Evolutionary conservation across 1,139 yeast species (phyloP).

Genomic region (Saccharomycopsis hybrid): DNA sequence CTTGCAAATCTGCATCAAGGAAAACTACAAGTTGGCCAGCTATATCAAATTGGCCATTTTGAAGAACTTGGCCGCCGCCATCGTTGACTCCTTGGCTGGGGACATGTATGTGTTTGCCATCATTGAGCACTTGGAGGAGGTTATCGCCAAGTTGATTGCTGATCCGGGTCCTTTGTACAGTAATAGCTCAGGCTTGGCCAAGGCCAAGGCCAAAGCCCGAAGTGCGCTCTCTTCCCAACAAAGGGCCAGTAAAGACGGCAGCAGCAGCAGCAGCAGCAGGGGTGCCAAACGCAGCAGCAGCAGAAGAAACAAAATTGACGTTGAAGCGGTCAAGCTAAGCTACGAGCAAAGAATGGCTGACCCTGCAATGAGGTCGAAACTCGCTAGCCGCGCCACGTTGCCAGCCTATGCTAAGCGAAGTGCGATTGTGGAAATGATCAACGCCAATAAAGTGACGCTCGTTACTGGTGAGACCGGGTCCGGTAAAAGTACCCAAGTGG

Average conservation of each 20-base stretch:
- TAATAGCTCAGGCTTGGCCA: not conserved
- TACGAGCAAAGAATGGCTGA: slow-evolving; percentile 26
- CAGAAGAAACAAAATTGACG: slow-evolving; percentile 25
- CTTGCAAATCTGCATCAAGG: slow-evolving; percentile 37
- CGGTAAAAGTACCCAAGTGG: slow-evolving; percentile 90
- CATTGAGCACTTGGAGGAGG: slow-evolving; percentile 69
- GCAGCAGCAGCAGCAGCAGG: not conserved
- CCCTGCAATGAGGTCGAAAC: slow-evolving; percentile 32
- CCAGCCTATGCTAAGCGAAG: slow-evolving; percentile 81
- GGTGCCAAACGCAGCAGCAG: slow-evolving; percentile 9
- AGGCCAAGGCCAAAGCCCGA: slow-evolving; percentile 20
- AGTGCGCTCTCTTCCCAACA: slow-evolving; percentile 4
- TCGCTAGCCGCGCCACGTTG: slow-evolving; percentile 42
- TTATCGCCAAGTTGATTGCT: slow-evolving; percentile 49
- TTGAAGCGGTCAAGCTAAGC: slow-evolving; percentile 28
- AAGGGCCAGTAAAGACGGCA: slow-evolving; percentile 1
- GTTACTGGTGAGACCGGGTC: slow-evolving; percentile 98
- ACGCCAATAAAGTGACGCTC: slow-evolving; percentile 56
- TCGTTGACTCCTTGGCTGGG: slow-evolving; percentile 46
- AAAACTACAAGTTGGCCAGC: slow-evolving; percentile 55
- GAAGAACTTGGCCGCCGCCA: slow-evolving; percentile 38
- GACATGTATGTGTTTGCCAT: slow-evolving; percentile 61
- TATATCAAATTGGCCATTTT: slow-evolving; percentile 67
- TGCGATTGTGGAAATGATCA: slow-evolving; percentile 49
- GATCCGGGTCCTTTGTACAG: slow-evolving; percentile 68